Evolutionary conservation across 495 filamentous ascomycete genomes (phyloP).

Genomic region (Zalerion maritima): DNA sequence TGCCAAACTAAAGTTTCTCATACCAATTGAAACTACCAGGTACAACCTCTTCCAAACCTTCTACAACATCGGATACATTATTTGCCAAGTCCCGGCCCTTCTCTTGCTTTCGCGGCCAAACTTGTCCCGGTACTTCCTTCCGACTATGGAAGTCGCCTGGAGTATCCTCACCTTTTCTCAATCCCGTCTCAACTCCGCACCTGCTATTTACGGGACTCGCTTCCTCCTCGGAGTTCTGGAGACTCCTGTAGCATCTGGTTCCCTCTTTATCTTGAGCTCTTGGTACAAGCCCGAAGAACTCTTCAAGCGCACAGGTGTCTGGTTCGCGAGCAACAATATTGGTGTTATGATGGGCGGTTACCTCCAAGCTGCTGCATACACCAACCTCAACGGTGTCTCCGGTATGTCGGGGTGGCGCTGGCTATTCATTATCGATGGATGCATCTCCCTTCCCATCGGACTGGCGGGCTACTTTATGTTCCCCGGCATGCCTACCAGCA

Average conservation of each 20-base stretch:
- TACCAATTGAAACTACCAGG: slow-evolving; percentile 1
- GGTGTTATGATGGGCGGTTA: slow-evolving; percentile 28
- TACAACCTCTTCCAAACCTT: slow-evolving; percentile 35
- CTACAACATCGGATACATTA: slow-evolving; percentile 30
- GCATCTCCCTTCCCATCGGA: slow-evolving; percentile 36
- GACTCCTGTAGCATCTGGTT: slow-evolving; percentile 27
- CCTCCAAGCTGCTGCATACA: slow-evolving; percentile 38
- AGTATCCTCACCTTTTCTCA: slow-evolving; percentile 24
- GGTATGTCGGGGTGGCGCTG: slow-evolving; percentile 48
- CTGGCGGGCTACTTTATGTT: slow-evolving; percentile 39
- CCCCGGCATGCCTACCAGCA: slow-evolving; percentile 34
- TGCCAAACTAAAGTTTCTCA: neutral
- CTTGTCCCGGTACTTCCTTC: slow-evolving; percentile 28
- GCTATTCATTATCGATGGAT: slow-evolving; percentile 40
- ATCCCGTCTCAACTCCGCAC: slow-evolving; percentile 13
- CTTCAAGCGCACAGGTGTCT: slow-evolving; percentile 23
- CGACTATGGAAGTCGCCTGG: slow-evolving; percentile 28
- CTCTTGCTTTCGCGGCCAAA: slow-evolving; percentile 33
- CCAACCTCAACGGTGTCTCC: slow-evolving; percentile 32
- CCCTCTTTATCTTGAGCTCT: slow-evolving; percentile 19
- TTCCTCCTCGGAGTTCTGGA: slow-evolving; percentile 40
- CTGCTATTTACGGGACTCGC: slow-evolving; percentile 25
- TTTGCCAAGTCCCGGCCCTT: slow-evolving; percentile 34
- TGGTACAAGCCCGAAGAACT: slow-evolving; percentile 25
- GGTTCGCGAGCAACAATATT: slow-evolving; percentile 22